These are phyloP conservation scores for Scedosporium aurantiacum DNA, from an alignment of 2,329 filamentous ascomycete genomes.

Conservation along the genomic window DNA sequence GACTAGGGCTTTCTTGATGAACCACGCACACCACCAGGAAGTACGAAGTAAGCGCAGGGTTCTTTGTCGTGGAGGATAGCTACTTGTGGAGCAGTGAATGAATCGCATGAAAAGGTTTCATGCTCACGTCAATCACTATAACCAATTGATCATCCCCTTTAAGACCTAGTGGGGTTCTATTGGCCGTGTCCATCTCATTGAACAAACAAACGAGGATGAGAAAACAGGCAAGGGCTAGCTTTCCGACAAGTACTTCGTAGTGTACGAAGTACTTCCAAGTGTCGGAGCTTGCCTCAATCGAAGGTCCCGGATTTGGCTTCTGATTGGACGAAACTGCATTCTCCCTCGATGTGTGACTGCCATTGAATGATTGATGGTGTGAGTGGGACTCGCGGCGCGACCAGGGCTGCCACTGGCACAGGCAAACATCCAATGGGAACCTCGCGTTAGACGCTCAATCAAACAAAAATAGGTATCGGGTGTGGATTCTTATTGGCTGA, in stretches of 20 bases:
- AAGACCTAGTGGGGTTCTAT: background rate
- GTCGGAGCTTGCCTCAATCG: background rate
- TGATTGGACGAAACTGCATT: background rate
- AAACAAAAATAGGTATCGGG: background rate
- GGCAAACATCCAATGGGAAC: background rate
- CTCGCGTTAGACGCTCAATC: background rate
- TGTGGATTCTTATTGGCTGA: background rate
- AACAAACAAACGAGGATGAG: background rate
- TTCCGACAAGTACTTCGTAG: background rate
- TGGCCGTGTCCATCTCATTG: background rate
- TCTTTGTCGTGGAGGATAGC: too few relatives aligned
- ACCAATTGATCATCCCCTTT: too few relatives aligned
- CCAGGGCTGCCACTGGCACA: too few relatives aligned
- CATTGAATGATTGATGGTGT: conserved; percentile 2
- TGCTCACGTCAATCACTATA: too few relatives aligned
- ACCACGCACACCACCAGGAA: too few relatives aligned
- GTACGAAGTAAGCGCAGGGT: too few relatives aligned
- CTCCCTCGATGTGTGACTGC: background rate
- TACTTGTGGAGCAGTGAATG: too few relatives aligned
- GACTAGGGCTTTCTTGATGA: too few relatives aligned
- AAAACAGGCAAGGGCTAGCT: background rate
- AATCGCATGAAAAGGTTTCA: too few relatives aligned
- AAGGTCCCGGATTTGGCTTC: background rate
- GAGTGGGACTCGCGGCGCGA: conserved; percentile 5
- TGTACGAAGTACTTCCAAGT: too few relatives aligned